Conservation (phyloP, 2,329 filamentous ascomycete species). For the Diplodia intermedia region DNA sequence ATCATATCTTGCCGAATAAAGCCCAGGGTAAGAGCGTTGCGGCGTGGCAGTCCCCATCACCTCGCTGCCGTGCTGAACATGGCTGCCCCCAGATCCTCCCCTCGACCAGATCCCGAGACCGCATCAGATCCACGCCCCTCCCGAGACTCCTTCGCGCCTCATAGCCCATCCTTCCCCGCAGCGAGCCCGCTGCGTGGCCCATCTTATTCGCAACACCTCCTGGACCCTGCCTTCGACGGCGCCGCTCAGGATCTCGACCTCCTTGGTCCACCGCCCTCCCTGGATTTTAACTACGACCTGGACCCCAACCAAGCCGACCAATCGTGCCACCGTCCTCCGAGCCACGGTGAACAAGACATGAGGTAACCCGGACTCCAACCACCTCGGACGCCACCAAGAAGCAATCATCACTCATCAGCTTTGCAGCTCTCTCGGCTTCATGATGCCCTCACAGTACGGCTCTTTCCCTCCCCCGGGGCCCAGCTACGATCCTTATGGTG, state of each 20-base stretch:
- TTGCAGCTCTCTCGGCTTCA: constrained; percentile 48
- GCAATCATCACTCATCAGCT: constrained; percentile 27
- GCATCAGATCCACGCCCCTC: constrained; percentile 23
- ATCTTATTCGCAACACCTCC: constrained; percentile 17
- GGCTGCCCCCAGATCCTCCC: constrained; percentile 38
- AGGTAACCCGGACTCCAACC: constrained; percentile 41
- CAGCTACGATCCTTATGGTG: constrained; percentile 33
- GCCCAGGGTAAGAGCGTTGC: constrained; percentile 26
- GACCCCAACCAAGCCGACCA: constrained; percentile 34
- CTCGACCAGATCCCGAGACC: constrained; percentile 20
- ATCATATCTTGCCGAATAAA: constrained; percentile 22
- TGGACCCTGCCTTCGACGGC: constrained; percentile 24
- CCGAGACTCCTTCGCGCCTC: constrained; percentile 29
- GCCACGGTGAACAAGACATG: constrained; percentile 47
- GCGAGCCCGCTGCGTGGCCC: constrained; percentile 3
- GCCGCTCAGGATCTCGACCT: constrained; percentile 28
- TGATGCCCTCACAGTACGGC: constrained; percentile 50
- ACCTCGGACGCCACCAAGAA: constrained; percentile 6
- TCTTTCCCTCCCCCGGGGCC: constrained; percentile 44
- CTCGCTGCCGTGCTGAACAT: constrained; percentile 44
- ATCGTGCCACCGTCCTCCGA: constrained; percentile 35
- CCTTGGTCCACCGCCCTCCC: constrained; percentile 23
- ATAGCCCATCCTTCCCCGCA: constrained; percentile 26
- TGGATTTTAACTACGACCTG: constrained; percentile 23
- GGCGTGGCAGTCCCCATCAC: constrained; percentile 30